Evolutionary conservation across 1,284 basidiomycete genomes (phyloP), one percentile per base, ranked within the genome.

Genomic region (Fomitopsis schrenkii): DNA sequence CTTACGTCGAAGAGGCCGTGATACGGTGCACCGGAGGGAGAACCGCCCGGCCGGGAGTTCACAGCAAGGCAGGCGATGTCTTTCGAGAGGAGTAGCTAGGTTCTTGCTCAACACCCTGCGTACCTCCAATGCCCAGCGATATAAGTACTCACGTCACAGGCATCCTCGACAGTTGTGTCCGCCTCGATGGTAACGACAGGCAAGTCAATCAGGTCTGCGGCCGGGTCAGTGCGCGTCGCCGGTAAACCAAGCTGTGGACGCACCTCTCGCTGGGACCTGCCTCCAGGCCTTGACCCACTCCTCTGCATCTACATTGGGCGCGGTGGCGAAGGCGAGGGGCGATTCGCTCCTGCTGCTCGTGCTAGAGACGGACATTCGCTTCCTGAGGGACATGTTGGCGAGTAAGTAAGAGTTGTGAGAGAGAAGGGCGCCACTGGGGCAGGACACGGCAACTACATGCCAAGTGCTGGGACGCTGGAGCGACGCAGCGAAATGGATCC

Each of bases 1-100:
- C 87, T 59, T 67, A 93, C 91, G 72, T 93, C 91, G 67, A 93
- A 92, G 26, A 93, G 77, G 14, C 90, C 90, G 15, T 79, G 72
- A 69, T 82, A 84, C 2, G 78, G 78, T 5, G 70, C 63, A 12
- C 55, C 62, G 55, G 56, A 62, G 40, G 54, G 75, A 63, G 63
- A 73, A 44, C 71, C 68, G 17, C 67, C 61, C 33, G 73, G 68
- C 30, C 74, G 67, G n/a, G 76, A 69, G 67, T 80, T 83, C 56
- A 92, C 79, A 12, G 83, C 86, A 5, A 93, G 76, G 69, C 90
- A 93, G 4, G 78, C 72, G 3, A 83, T 80, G 61, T 85, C 78
- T 64, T 88, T 82, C 17, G 81, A 81, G 30, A 92, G 77, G 19
- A 93, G 78, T 7, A 81, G 71, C 90, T 91, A 61, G 9, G 6